Base-by-base conservation (phyloP, 495 filamentous ascomycete species). In the Acidomyces sp. region DNA sequence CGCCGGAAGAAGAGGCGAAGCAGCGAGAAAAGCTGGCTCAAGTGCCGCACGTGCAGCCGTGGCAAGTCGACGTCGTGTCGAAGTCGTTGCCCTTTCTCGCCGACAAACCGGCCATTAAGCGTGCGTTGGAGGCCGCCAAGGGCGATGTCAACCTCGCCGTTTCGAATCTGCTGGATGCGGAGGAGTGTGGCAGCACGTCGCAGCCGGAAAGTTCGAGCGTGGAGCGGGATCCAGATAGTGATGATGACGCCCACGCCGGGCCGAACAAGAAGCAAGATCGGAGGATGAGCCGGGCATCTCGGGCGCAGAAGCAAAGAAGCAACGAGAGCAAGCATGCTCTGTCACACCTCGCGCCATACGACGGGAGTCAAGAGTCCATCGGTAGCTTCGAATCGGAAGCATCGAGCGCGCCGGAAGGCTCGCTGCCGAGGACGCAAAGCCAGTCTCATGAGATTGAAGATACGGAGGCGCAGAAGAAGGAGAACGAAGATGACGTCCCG, bases 81-180 rank as follows among this genome's bases (percentile, higher is more conserved):
- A 65, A 67, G 37, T 69, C 71, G 7, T 60, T 81, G 17, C 73
- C 75, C 11, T 69, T 69, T 40, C 62, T 67, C 20, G 67, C 65
- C 17, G 67, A 74, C 45, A 65, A 68, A 11, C 63, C 55, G 4
- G 64, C 67, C 16, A 74, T 81, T 36, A 62, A 68, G 12, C 67
- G 72, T 43, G 67, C 68, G 40, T 62, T 82, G 17, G 64, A 78
- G 43, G 64, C 73, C 43, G 71, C 65, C 30, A 71, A 70, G 26
- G 75, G 78, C 19, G 68, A 77, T 53, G 61, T 80, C 23, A 64
- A 79, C 49, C 54, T 60, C 12, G 70, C 76, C 11, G 75, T 80
- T 29, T 65, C 65, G 9, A 70, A 67, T 38, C 55, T 83, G 9
- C 52, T 80, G 3, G 72, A 72, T 12, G 61, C 65, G 7, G 62